Evolutionary conservation across 108 stramenopile species (phyloP).

Genomic region (Phaeodactylum tricornutum): DNA sequence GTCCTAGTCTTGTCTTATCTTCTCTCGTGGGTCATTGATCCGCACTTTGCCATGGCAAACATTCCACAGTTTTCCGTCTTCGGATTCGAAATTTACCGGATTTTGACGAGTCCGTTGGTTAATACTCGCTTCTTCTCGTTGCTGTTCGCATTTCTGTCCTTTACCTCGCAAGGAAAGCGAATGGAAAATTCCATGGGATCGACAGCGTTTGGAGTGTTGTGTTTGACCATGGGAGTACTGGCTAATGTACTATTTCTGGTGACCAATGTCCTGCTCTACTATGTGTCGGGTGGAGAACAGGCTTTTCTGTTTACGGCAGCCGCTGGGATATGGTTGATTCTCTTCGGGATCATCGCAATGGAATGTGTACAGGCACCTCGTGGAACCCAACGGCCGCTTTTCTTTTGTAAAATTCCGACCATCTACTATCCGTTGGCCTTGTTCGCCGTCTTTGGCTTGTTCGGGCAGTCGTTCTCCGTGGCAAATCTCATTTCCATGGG

Average conservation of each 20-base stretch:
- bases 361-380: conserved; percentile 68
- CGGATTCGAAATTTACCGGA: conserved; percentile 67
- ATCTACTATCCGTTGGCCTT: conserved; percentile 66
- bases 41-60: conserved; percentile 46
- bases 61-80: conserved; percentile 61
- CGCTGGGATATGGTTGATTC: conserved; percentile 59
- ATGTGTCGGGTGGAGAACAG: conserved; percentile 22
- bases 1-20: conserved; percentile 45
- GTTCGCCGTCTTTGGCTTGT: conserved; percentile 55
- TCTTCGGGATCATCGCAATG: conserved; percentile 57
- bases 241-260: conserved; percentile 42
- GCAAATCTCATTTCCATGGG: conserved; percentile 54
- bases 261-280: conserved; percentile 30
- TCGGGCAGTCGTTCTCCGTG: conserved; percentile 41
- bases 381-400: conserved; percentile 39
- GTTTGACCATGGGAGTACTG: conserved; percentile 38
- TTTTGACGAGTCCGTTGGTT: conserved; percentile 58
- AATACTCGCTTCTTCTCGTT: conserved; percentile 45
- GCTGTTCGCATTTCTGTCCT: conserved; percentile 60
- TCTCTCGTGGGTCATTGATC: conserved; percentile 36
- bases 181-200: conserved; percentile 67
- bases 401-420: conserved; percentile 51
- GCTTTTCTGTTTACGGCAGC: conserved; percentile 21
- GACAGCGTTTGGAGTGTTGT: conserved; percentile 47
- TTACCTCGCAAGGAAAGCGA: conserved; percentile 49